Base-by-base conservation (phyloP, 306 rosid species). In the Quercus rubra region DNA sequence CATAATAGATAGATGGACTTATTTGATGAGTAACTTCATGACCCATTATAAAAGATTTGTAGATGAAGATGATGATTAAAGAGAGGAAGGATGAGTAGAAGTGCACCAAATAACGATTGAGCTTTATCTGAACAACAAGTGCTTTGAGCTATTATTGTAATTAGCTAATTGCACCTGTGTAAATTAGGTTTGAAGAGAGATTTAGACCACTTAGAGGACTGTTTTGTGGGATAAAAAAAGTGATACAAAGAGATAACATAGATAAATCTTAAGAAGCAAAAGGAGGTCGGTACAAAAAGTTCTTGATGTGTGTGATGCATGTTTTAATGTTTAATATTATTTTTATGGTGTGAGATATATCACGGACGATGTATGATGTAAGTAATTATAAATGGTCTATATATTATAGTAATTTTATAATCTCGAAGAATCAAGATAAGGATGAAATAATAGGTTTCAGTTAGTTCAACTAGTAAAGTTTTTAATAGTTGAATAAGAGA, bases 1-100 rank as follows among this genome's bases (percentile, higher is more conserved):
- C 70, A 78, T 59, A 3, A 74, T 55, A 61, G 43, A 52, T 41
- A 31, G 4, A 55, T 58, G 57, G 74, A 23, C 61, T 55, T 30
- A 2, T 72, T 72, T 51, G 75, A 17, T 19, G 67, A 38, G 17
- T 13, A 43, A 19, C 19, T 20, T 68, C 8, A 12, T 18, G n/a
- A 79, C 25, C 79, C 86, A 86, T 83, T 79, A 33, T 43, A 54
- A 43, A 57, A 61, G 21, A 73, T 63, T 69, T 76, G 77, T 27
- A 76, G 71, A 28, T 73, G 55, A 71, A 43, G 74, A 83, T 84
- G 80, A 87, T 70, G 83, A 81, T 87, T 85, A 84, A 69, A 83
- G 83, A 46, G 64, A 77, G 73, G 82, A 83, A 83, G 9, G 43
- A 25, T 75, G 75, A 71, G 73, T 77, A 68, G 55, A 70, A 78